Conservation (phyloP, 148 eudicot species). For the Bassia scoparia region DNA sequence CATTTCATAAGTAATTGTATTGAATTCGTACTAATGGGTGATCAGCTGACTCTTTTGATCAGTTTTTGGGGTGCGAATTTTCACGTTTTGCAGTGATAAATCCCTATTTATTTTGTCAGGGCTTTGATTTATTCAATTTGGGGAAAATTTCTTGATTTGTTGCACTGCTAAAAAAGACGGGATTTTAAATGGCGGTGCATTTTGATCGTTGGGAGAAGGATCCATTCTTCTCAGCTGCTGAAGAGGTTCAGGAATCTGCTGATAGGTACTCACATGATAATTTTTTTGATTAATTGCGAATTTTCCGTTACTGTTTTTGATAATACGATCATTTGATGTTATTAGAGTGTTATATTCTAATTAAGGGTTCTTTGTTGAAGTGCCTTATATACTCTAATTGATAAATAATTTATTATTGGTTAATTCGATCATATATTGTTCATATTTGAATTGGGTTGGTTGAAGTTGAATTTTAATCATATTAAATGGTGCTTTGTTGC, state of each 20-base stretch:
- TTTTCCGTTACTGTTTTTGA: background rate
- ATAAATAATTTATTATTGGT: too few relatives aligned
- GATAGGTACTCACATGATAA: conserved; percentile 45
- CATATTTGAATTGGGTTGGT: background rate
- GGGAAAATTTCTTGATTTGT: background rate
- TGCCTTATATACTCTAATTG: background rate
- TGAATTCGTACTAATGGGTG: too few relatives aligned
- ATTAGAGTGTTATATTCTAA: background rate
- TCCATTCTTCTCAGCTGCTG: conserved; percentile 80
- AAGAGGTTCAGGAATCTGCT: conserved; percentile 85
- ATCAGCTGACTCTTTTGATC: too few relatives aligned
- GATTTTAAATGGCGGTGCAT: conserved; percentile 46
- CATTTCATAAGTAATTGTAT: too few relatives aligned
- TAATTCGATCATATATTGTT: background rate
- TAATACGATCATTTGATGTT: background rate
- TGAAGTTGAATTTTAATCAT: background rate
- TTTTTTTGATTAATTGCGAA: background rate
- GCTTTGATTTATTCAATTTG: background rate
- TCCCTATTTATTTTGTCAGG: too few relatives aligned
- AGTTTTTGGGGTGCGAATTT: too few relatives aligned
- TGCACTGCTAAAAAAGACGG: background rate
- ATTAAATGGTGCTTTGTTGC: background rate
- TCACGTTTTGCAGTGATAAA: too few relatives aligned
- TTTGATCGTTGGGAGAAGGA: conserved; percentile 88
- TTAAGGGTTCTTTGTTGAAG: background rate